Conservation (phyloP, 2,329 filamentous ascomycete species). For the Neoarthrinium moseri region DNA sequence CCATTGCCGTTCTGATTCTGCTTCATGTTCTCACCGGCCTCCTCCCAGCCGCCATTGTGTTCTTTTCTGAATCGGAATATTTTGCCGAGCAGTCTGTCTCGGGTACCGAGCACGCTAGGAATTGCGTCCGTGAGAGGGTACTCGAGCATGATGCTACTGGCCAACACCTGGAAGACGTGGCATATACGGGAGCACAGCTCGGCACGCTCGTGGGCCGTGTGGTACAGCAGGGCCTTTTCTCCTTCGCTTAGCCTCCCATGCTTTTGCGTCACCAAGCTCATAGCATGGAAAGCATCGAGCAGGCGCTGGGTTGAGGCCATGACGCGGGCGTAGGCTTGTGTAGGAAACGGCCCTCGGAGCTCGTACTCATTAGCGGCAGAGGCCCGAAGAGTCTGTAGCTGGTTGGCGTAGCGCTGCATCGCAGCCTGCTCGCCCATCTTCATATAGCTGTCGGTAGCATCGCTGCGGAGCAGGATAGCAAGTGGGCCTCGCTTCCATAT, state of each 20-base stretch:
- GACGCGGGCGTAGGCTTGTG: conserved; percentile 69
- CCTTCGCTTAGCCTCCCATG: conserved; percentile 73
- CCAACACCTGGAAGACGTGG: conserved; percentile 83
- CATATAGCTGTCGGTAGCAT: conserved; percentile 68
- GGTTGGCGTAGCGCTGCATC: conserved; percentile 75
- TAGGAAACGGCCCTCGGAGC: conserved; percentile 81
- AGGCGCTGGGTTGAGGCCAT: conserved; percentile 79
- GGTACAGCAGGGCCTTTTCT: conserved; percentile 76
- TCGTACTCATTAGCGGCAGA: conserved; percentile 85
- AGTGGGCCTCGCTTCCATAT: conserved; percentile 96
- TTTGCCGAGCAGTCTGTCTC: conserved; percentile 81
- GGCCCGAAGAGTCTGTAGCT: conserved; percentile 69
- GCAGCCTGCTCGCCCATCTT: conserved; percentile 83
- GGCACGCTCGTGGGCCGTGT: conserved; percentile 75
- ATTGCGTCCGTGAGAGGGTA: conserved; percentile 89
- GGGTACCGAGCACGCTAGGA: conserved; percentile 75
- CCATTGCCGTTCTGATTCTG: conserved; percentile 13
- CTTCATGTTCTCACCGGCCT: not conserved
- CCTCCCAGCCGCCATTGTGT: conserved; percentile 33
- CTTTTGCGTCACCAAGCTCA: conserved; percentile 89
- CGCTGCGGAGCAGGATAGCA: conserved; percentile 64
- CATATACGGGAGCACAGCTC: conserved; percentile 86
- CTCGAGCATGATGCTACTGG: conserved; percentile 89
- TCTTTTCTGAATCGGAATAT: conserved; percentile 84
- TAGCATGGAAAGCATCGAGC: conserved; percentile 91